Evolutionary conservation across 345 rosid species (phyloP).

Genomic region (Eucalyptus sp.): DNA sequence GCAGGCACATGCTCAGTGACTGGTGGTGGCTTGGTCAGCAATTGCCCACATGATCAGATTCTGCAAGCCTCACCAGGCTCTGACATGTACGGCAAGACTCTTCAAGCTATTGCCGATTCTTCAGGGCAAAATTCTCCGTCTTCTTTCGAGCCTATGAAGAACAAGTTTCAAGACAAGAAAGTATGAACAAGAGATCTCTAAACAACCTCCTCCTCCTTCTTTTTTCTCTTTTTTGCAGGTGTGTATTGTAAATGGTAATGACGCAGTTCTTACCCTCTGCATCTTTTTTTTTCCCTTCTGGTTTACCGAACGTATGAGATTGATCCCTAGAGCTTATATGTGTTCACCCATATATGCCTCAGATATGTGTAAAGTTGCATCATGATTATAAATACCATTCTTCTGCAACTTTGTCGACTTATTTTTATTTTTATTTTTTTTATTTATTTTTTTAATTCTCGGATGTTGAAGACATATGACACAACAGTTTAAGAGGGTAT

Average conservation of each 20-base stretch:
- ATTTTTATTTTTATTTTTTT: neutral
- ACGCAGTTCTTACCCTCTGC: neutral
- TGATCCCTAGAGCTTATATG: neutral
- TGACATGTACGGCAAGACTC: neutral
- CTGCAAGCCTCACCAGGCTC: neutral
- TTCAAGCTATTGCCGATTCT: neutral
- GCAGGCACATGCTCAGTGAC: neutral
- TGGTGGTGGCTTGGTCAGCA: neutral
- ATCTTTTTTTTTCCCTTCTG: neutral
- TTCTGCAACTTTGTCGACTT: neutral
- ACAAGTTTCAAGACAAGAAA: neutral
- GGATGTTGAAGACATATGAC: neutral
- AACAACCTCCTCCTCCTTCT: neutral
- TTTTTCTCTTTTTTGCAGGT: neutral
- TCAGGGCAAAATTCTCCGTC: neutral
- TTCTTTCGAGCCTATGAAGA: neutral
- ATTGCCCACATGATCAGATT: neutral
- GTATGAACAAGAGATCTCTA: neutral
- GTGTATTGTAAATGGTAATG: neutral
- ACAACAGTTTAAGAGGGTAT: neutral
- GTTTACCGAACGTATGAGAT: neutral
- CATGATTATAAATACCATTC: neutral
- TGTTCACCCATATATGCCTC: neutral
- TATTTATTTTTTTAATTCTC: neutral
- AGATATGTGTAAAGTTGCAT: neutral